phyloP scores from a whole-genome alignment of 2,329 filamentous ascomycete genomes.

The Epicoccum nigrum region DNA sequence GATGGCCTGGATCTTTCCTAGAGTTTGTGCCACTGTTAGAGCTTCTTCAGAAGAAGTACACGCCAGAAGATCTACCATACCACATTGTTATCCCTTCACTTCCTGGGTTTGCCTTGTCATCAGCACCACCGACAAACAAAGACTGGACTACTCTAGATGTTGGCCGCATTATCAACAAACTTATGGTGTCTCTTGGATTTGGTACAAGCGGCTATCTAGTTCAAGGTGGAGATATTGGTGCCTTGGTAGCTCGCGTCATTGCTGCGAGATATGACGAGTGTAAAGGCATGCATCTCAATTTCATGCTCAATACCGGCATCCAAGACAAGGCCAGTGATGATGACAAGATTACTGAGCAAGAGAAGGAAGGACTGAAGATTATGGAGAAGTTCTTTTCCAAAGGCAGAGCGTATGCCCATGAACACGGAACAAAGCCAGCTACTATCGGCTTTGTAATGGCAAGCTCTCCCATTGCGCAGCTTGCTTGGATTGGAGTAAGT shows the following conservation, averaged over 20 bases:
- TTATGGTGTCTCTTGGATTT: constrained; percentile 63
- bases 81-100: constrained; percentile 63
- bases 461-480: constrained; percentile 61
- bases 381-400: constrained; percentile 48
- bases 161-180: constrained; percentile 55
- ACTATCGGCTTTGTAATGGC: constrained; percentile 63
- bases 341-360: constrained; percentile 36
- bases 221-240: constrained; percentile 65
- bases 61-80: constrained; percentile 59
- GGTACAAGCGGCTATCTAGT: constrained; percentile 55
- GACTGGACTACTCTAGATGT: constrained; percentile 52
- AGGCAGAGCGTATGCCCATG: constrained; percentile 57
- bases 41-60: constrained; percentile 56
- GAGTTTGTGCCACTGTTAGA: constrained; percentile 63
- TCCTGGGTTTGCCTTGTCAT: constrained; percentile 61
- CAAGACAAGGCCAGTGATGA: constrained; percentile 20
- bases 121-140: constrained; percentile 53
- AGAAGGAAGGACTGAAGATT: constrained; percentile 49
- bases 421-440: constrained; percentile 61
- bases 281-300: constrained; percentile 51
- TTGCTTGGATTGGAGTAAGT: constrained; percentile 60
- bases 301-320: constrained; percentile 32
- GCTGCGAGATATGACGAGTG: constrained; percentile 53
- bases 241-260: constrained; percentile 52
- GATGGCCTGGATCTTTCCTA: constrained; percentile 61